Conservation (phyloP, 176 grass and related monocot species). For the Chloris gayana region DNA sequence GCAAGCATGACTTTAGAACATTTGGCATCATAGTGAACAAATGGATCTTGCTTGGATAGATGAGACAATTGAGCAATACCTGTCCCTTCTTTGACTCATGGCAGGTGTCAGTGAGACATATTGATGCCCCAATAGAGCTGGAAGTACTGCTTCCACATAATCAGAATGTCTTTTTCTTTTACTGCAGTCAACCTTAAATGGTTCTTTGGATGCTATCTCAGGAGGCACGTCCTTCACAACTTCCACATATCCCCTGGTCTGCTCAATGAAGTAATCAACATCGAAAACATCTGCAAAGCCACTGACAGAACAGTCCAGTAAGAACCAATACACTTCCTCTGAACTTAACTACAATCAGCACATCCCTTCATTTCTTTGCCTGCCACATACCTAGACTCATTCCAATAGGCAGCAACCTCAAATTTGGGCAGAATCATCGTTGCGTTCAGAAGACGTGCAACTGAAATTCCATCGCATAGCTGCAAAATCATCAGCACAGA, state of each 20-base stretch:
- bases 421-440: constrained; percentile 94
- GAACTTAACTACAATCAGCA: neutral
- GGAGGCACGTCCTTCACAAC: constrained; percentile 77
- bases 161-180: constrained; percentile 86
- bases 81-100: constrained; percentile 92
- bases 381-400: constrained; percentile 82
- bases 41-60: neutral
- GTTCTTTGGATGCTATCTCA: constrained; percentile 70
- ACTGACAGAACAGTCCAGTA: constrained; percentile 57
- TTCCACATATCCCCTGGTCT: constrained; percentile 78
- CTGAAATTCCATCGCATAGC: constrained; percentile 88
- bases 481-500: constrained; percentile 36
- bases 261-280: constrained; percentile 88
- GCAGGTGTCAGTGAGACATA: constrained; percentile 86
- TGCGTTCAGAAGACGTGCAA: constrained; percentile 80
- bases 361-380: neutral
- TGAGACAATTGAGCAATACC: constrained; percentile 49
- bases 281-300: constrained; percentile 95
- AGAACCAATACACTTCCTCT: constrained; percentile 8
- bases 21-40: neutral
- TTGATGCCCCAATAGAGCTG: constrained; percentile 66
- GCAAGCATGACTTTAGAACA: neutral
- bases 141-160: constrained; percentile 76
- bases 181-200: constrained; percentile 84
- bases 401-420: constrained; percentile 93